Percentiles rank a stretch among this genome's conserved stretches.
Conservation (phyloP, 257 asterid genomes). For the Fraxinus excelsior region DNA sequence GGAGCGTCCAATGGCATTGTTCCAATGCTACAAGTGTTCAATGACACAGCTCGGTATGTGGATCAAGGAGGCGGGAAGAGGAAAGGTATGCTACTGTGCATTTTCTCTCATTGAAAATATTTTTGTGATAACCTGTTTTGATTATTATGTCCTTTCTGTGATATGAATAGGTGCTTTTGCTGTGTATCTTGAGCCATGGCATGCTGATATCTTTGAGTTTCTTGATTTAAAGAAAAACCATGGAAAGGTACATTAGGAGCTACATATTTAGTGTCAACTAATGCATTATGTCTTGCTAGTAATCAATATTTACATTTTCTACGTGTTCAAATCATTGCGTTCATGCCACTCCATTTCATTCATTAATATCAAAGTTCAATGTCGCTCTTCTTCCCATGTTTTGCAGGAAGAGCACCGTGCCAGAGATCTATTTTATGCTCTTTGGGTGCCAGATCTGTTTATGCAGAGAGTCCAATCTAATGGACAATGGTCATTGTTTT, state of each 20-base stretch:
- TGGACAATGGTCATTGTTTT: conserved; percentile 84
- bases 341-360: not conserved
- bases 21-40: conserved; percentile 92
- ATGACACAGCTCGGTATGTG: conserved; percentile 94
- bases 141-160: conserved; percentile 18
- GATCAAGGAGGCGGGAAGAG: conserved; percentile 99
- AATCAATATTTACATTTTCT: not conserved
- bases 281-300: not conserved
- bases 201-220: conserved; percentile 86
- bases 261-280: too few relatives aligned
- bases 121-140: conserved; percentile 1
- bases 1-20: conserved; percentile 95
- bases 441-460: conserved; percentile 94
- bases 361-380: not conserved
- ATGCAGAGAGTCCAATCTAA: conserved; percentile 80
- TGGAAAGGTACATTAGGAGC: conserved; percentile 63
- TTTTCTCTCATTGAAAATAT: not conserved
- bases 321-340: not conserved
- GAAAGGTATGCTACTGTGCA: conserved; percentile 53
- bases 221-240: conserved; percentile 93
- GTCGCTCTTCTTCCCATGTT: conserved; percentile 5
- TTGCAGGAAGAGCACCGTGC: conserved; percentile 92
- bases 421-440: conserved; percentile 87
- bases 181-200: conserved; percentile 99
- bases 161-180: conserved; percentile 83